Evolutionary conservation across 2,329 filamentous ascomycete genomes (phyloP), one percentile per base, ranked within the genome.

Genomic region (Colletotrichum graminicola): DNA sequence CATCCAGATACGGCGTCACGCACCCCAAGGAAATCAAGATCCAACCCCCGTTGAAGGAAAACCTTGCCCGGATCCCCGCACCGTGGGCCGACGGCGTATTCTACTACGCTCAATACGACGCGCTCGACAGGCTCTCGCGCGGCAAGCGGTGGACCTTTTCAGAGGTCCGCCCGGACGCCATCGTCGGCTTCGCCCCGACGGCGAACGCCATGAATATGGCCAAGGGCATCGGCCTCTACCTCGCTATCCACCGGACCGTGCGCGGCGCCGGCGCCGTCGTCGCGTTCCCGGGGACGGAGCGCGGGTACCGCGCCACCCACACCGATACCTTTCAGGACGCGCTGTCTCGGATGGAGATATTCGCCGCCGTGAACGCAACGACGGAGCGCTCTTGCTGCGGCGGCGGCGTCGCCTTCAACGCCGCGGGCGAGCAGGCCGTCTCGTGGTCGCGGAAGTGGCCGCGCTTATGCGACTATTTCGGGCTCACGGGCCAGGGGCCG

Each of bases 261-360:
- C 51, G 72, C 16, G 74, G 75, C 29, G 23, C 59, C 5, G 74
- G 71, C 3, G 62, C 74, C 26, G 45, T 5, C 12, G 71, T 75
- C 10, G 61, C 68, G 6, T 74, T 74, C 26, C 73, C 71, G 1
- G 74, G 75, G 16, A 41, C 39, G 29, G 57, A 65, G 23, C 47
- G 45, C 26, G 60, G 69, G 1, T 74, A 74, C 36, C 47, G 52
- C 16, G 57, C 66, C 3, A 74, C 71, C 8, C 69, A 75, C 61
- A 66, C 69, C n/a, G 74, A 76, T 23, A 71, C 74, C 21, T 74
- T 65, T 45, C 74, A 76, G 54, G 74, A 75, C 49, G 54, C 73
- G 16, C 41, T 76, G 2, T 62, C 75, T 10, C 59, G 60, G 47
- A 67, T 74, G 63, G 73, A 75, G 45, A 75, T 75, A 47, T 71